These are phyloP conservation scores for Gnomoniopsis sp. DNA, from an alignment of 2,329 filamentous ascomycete species.

Conservation along the genomic window DNA sequence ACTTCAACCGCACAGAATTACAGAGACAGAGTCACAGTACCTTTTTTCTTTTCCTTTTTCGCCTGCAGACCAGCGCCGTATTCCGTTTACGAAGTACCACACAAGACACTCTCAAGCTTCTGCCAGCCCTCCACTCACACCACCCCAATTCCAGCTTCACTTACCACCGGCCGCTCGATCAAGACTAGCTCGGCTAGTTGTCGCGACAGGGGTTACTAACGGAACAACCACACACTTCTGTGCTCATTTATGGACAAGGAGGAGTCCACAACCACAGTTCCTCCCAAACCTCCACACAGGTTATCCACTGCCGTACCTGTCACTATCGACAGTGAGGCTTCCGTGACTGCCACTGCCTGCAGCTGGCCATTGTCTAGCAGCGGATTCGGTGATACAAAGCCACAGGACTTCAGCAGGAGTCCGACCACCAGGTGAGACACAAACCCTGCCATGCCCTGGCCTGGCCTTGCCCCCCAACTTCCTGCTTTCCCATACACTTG, in stretches of 20 bases:
- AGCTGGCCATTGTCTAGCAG: conserved; percentile 28
- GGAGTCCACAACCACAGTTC: conserved; percentile 10
- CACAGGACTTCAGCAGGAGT: conserved; percentile 19
- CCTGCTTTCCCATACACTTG: conserved; percentile 16
- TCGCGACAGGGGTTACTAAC: conserved; percentile 16
- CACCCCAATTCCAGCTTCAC: conserved; percentile 7
- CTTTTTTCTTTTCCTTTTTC: too few relatives aligned
- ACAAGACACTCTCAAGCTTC: conserved; percentile 5
- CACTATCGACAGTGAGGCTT: conserved; percentile 1
- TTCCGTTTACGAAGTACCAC: conserved; percentile 8
- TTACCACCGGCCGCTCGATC: conserved; percentile 7
- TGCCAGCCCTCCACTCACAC: conserved; percentile 12
- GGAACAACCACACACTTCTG: conserved; percentile 10
- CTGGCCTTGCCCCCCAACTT: conserved; percentile 20
- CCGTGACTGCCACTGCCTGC: conserved; percentile 8
- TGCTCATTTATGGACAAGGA: conserved; percentile 16
- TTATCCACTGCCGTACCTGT: conserved; percentile 1
- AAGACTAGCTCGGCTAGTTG: conserved; percentile 12
- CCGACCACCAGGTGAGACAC: conserved; percentile 32
- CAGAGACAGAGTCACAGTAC: too few relatives aligned
- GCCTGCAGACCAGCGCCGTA: background rate
- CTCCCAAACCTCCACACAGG: conserved; percentile 3
- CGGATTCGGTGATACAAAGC: conserved; percentile 28
- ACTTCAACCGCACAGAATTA: too few relatives aligned
- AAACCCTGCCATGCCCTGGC: conserved; percentile 22